Conservation (phyloP, 176 grass and related monocot genomes). For the Chrysopogon serrulatus region DNA sequence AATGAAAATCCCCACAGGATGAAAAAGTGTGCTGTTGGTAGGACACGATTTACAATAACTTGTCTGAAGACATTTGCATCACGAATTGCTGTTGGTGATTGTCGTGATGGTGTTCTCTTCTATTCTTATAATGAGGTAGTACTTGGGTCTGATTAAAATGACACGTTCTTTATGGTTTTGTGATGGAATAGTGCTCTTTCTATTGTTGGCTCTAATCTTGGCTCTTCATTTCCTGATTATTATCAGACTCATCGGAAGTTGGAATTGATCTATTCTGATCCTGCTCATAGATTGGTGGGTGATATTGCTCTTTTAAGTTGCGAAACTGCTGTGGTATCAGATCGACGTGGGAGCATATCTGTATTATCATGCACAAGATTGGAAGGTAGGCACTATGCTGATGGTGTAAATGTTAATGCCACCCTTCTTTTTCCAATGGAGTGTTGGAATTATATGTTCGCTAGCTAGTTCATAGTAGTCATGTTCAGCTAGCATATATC, state of each 20-base stretch:
- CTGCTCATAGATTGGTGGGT: constrained; percentile 84
- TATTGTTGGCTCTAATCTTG: constrained; percentile 22
- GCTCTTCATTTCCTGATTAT: background rate
- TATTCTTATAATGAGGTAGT: constrained; percentile 88
- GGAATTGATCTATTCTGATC: constrained; percentile 81
- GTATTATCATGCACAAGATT: constrained; percentile 75
- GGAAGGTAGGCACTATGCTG: constrained; percentile 54
- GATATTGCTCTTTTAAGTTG: constrained; percentile 83
- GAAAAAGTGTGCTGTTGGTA: constrained; percentile 56
- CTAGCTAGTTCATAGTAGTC: background rate
- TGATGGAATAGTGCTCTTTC: background rate
- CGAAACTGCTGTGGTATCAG: constrained; percentile 84
- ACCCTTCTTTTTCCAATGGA: background rate
- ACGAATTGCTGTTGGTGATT: constrained; percentile 93
- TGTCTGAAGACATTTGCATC: constrained; percentile 77
- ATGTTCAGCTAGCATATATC: background rate
- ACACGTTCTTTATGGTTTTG: constrained; percentile 8
- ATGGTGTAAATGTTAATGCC: background rate
- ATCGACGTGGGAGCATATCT: constrained; percentile 91
- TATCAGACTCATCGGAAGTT: constrained; percentile 72
- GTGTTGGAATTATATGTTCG: background rate
- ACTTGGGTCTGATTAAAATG: constrained; percentile 25
- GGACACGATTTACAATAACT: constrained; percentile 87
- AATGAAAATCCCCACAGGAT: constrained; percentile 79
- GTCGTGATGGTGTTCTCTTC: constrained; percentile 99